Evolutionary conservation across 2,329 filamentous ascomycete genomes (phyloP).

Genomic region (Penicillium sp.): DNA sequence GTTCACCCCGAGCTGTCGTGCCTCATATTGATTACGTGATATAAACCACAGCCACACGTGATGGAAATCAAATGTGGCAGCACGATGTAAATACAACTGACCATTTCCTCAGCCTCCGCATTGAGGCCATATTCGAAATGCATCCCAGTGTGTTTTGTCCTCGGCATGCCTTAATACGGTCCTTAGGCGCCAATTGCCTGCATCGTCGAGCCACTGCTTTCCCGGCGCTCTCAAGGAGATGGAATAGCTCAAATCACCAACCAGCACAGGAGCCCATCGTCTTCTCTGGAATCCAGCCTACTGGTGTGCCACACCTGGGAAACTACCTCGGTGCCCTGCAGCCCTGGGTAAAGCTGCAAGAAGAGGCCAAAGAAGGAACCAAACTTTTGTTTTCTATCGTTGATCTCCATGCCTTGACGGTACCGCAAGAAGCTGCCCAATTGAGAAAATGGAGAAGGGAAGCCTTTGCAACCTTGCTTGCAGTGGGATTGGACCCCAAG

Average conservation of each 20-base stretch:
- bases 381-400: slow-evolving; percentile 83
- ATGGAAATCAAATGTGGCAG: slow-evolving; percentile 1
- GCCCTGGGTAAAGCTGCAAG: slow-evolving; percentile 82
- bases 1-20: too few species aligned
- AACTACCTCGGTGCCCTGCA: slow-evolving; percentile 91
- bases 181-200: slow-evolving; percentile 3
- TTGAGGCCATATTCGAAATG: slow-evolving; percentile 8
- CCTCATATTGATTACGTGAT: neutral
- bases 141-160: neutral
- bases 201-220: neutral
- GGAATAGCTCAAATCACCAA: slow-evolving; percentile 12
- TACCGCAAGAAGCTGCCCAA: slow-evolving; percentile 64
- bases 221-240: slow-evolving; percentile 7
- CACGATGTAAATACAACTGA: neutral
- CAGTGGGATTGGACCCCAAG: slow-evolving; percentile 79
- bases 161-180: slow-evolving; percentile 2
- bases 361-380: slow-evolving; percentile 57
- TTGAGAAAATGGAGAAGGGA: slow-evolving; percentile 69
- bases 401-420: slow-evolving; percentile 90
- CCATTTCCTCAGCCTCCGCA: neutral
- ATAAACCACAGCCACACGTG: neutral
- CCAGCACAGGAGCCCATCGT: slow-evolving; percentile 53
- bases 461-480: slow-evolving; percentile 76
- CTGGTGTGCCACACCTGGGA: slow-evolving; percentile 87
- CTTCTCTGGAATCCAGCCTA: slow-evolving; percentile 97